Evolutionary conservation across 257 asterid species (phyloP), one percentile per base, ranked within the genome.

Genomic region (Perilla frutescens): DNA sequence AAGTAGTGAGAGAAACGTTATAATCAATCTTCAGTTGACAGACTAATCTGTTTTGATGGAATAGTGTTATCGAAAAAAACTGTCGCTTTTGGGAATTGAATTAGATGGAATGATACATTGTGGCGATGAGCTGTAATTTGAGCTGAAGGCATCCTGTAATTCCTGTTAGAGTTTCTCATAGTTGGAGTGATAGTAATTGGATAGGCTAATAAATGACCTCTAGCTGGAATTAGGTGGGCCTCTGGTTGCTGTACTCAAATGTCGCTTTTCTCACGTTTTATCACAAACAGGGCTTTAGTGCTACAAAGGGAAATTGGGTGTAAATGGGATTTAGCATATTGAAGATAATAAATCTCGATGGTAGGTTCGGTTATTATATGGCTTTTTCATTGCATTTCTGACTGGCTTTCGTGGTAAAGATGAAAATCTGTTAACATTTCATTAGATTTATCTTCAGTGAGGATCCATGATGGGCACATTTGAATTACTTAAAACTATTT

Each of bases 211-310:
- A n/a, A 63, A 44, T 29, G 56, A 15, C 9, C 68, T 36, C 43
- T 71, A 41, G 37, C 55, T 71, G 37, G 60, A 39, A 56, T 59
- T 59, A 44, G 63, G 69, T 73, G 55, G 67, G 6, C 36, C 56
- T 34, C 51, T 36, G 12, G 50, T 34, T 40, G 51, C 62, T 36
- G 6, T 68, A 8, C n/a, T n/a, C n/a, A n/a, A n/a, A n/a, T n/a
- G n/a, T n/a, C n/a, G n/a, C n/a, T n/a, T n/a, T n/a, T n/a, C n/a
- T n/a, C 34, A 44, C 7, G 34, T 44, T 14, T 70, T 34, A 12
- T 55, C 44, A 14, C 10, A 31, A 12, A 31, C 12, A 26, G 7
- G 60, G 45, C 20, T 3, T 60, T 53, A 72, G 60, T 66, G 60
- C 40, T 44, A 47, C 41, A 56, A 53, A 56, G 29, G 74, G 50